Conservation (phyloP, 2,329 filamentous ascomycete species). For the Neobulgaria alba region DNA sequence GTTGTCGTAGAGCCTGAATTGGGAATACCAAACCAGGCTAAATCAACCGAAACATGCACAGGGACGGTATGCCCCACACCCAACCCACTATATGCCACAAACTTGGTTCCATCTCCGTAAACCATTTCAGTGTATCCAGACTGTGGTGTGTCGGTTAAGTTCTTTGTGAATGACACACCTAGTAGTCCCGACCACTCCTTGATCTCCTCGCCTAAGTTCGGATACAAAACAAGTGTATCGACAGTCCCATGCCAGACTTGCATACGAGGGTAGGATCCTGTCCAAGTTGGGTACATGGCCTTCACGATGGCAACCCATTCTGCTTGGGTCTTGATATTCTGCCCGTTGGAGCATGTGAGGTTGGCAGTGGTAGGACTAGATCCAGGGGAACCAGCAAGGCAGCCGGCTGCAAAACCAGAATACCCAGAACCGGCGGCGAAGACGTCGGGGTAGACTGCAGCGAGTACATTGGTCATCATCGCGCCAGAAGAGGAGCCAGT, state of each 20-base stretch:
- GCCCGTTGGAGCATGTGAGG: conserved; percentile 36
- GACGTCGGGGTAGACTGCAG: conserved; percentile 37
- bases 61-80: conserved; percentile 29
- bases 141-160: conserved; percentile 24
- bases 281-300: conserved; percentile 31
- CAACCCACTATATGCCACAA: conserved; percentile 26
- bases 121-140: conserved; percentile 27
- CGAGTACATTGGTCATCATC: conserved; percentile 41
- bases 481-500: conserved; percentile 39
- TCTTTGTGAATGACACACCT: conserved; percentile 18
- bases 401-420: conserved; percentile 34
- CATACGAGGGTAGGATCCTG: conserved; percentile 16
- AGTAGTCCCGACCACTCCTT: conserved; percentile 42
- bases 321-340: conserved; percentile 27
- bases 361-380: conserved; percentile 25
- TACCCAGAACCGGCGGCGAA: conserved; percentile 35
- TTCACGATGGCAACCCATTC: conserved; percentile 41
- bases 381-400: conserved; percentile 28
- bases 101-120: conserved; percentile 29
- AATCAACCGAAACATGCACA: conserved; percentile 24
- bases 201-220: conserved; percentile 35
- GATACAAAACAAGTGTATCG: conserved; percentile 32
- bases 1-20: background rate
- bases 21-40: conserved; percentile 18
- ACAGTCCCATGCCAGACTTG: conserved; percentile 29